These are phyloP conservation scores for Coemansia sp. DNA, from an alignment of 192 early-diverging fungal species.

Conservation along the genomic window DNA sequence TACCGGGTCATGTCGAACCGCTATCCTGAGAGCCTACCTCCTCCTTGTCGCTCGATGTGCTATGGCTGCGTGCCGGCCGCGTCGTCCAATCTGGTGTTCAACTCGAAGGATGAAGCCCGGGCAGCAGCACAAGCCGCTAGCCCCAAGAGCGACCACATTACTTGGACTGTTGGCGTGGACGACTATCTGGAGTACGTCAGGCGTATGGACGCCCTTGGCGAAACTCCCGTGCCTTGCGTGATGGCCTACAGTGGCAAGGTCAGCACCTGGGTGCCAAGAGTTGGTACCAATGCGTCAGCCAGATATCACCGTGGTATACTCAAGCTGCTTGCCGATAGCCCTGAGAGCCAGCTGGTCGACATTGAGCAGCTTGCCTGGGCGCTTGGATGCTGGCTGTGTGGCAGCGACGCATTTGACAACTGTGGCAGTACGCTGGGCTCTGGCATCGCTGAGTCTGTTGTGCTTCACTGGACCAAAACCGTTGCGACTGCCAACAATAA, in stretches of 20 bases:
- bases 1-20: slow-evolving; percentile 46
- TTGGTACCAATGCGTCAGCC: background rate
- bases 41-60: slow-evolving; percentile 47
- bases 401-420: slow-evolving; percentile 20
- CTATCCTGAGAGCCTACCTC: slow-evolving; percentile 33
- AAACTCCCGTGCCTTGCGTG: slow-evolving; percentile 45
- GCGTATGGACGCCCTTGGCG: slow-evolving; percentile 19
- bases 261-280: slow-evolving; percentile 14
- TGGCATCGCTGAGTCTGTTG: slow-evolving; percentile 24
- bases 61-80: slow-evolving; percentile 42
- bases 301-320: background rate
- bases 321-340: background rate
- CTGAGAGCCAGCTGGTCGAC: background rate
- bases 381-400: slow-evolving; percentile 52
- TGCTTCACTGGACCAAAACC: slow-evolving; percentile 33
- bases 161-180: slow-evolving; percentile 40
- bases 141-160: slow-evolving; percentile 5
- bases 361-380: slow-evolving; percentile 23
- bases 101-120: slow-evolving; percentile 31
- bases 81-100: slow-evolving; percentile 34
- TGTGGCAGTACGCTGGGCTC: background rate
- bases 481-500: background rate
- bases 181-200: slow-evolving; percentile 44
- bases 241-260: slow-evolving; percentile 40
- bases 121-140: slow-evolving; percentile 19